phyloP scores from a whole-genome alignment of 371 early-diverging fungal species.

The Basidiobolus meristosporus region DNA sequence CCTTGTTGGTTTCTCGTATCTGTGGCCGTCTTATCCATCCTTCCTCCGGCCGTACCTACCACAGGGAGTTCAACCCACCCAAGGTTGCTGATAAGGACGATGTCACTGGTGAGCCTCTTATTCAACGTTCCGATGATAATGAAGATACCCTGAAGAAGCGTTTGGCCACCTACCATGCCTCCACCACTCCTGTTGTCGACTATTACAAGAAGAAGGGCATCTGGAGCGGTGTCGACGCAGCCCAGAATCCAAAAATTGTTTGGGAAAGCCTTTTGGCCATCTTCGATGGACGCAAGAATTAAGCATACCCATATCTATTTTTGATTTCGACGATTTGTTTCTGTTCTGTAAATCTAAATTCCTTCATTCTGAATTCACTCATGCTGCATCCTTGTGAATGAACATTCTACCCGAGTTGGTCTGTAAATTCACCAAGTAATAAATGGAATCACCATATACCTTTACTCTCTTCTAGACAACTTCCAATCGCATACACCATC shows the following conservation, averaged over 20 bases:
- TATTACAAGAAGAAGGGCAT: slow-evolving; percentile 91
- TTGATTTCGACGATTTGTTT: too few relatives aligned
- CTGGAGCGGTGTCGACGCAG: slow-evolving; percentile 82
- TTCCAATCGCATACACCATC: too few relatives aligned
- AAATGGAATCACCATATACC: too few relatives aligned
- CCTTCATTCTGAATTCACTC: too few relatives aligned
- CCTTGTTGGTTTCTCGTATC: slow-evolving; percentile 83
- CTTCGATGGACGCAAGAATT: slow-evolving; percentile 21
- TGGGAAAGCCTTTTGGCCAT: slow-evolving; percentile 84
- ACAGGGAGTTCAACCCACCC: slow-evolving; percentile 91
- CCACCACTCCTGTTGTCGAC: slow-evolving; percentile 90
- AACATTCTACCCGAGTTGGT: too few relatives aligned
- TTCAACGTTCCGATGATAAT: slow-evolving; percentile 96
- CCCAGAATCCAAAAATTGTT: slow-evolving; percentile 72
- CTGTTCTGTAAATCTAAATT: too few relatives aligned
- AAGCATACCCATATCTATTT: too few relatives aligned
- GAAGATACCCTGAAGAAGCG: slow-evolving; percentile 87
- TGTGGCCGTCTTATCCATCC: slow-evolving; percentile 92
- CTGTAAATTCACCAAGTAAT: too few relatives aligned
- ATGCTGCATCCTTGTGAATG: too few relatives aligned
- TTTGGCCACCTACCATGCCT: slow-evolving; percentile 85
- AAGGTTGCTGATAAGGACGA: slow-evolving; percentile 85
- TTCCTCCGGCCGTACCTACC: slow-evolving; percentile 90
- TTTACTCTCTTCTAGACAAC: too few relatives aligned
- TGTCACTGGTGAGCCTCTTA: slow-evolving; percentile 89